Percentiles rank a stretch among this genome's conserved stretches.
These are phyloP conservation scores for Phytophthora melonis DNA, from an alignment of 352 stramenopile genomes.

Conservation along the genomic window DNA sequence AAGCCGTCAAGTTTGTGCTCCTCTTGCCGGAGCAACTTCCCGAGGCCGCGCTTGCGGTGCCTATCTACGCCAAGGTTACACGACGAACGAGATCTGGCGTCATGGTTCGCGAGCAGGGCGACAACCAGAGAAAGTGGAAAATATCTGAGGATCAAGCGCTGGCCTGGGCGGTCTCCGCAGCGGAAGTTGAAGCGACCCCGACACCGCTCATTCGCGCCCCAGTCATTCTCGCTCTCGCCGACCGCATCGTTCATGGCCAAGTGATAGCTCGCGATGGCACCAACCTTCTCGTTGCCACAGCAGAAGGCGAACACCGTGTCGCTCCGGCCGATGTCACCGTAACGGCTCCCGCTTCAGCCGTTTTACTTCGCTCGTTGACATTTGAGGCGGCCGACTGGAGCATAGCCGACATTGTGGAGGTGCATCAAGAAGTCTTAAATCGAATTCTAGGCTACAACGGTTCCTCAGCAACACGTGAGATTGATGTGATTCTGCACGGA, in stretches of 20 bases:
- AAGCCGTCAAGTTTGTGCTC: constrained; percentile 3
- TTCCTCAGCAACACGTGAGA: background rate
- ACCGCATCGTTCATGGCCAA: constrained; percentile 1
- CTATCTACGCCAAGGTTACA: constrained; percentile 1
- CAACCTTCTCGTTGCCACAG: background rate
- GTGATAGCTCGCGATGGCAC: background rate
- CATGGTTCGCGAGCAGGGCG: background rate
- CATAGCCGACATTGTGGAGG: background rate
- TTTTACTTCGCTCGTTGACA: background rate
- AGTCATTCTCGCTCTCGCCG: background rate
- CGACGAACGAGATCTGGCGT: constrained; percentile 2
- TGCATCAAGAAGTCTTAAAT: background rate
- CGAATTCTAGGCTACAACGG: background rate
- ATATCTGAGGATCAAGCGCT: background rate
- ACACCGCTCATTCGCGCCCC: background rate
- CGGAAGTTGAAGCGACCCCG: background rate
- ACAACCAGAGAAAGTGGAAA: background rate
- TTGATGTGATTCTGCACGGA: background rate
- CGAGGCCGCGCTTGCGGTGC: background rate
- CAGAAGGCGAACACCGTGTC: background rate
- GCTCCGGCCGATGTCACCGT: background rate
- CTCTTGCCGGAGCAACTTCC: background rate
- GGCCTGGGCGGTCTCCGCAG: background rate
- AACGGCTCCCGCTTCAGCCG: background rate
- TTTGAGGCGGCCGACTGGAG: background rate